Evolutionary conservation across 169 alveolate genomes (phyloP), one percentile per base, ranked within the genome.

Genomic region (Eimeria acervulina): DNA sequence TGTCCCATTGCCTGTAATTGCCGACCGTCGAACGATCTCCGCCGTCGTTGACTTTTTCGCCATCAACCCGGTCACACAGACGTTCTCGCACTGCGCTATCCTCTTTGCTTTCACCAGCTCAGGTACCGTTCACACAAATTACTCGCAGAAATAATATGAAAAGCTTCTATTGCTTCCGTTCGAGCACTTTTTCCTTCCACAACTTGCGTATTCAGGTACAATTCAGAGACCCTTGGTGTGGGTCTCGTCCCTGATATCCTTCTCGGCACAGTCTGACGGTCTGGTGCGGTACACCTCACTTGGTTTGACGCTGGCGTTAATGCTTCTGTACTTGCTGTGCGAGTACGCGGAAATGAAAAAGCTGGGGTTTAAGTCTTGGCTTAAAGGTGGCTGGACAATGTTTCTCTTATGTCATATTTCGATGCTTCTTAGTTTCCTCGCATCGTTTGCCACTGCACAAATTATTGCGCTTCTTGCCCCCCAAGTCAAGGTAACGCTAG

Each of bases 41-140:
- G 51, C 76, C 33, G 95, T 90, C n/a, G 95, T 74, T 26, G 95
- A 90, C 81, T 90, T 90, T 81, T 55, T 90, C 80, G 42, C 66
- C n/a, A 84, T 74, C 19, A 76, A 90, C 47, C 95, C 95, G 28
- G 72, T 70, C 36, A 52, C 76, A 51, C 44, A 51, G 90, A 40
- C 95, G 15, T 70, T 80, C 47, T 90, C 95, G 7, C 66, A 90
- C 80, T 70, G 90, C 33, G 88, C 76, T 15, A 61, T 90, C 80
- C 76, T 59, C 33, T 90, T 90, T 51, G 26, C 85, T 40, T 90
- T 90, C 90, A 76, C 89, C 44, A 74, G 90, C 47, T 59, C 95
- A 76, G 95, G 95, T 90, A 36, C 7, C 90, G 51, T 19, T 13
- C 55, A 38, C 59, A 66, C 42, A 1, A 36, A 66, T 7, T 66